These are phyloP conservation scores for Miscanthus sacchariflorus DNA, from an alignment of 202 grass and related monocot genomes.

Conservation along the genomic window DNA sequence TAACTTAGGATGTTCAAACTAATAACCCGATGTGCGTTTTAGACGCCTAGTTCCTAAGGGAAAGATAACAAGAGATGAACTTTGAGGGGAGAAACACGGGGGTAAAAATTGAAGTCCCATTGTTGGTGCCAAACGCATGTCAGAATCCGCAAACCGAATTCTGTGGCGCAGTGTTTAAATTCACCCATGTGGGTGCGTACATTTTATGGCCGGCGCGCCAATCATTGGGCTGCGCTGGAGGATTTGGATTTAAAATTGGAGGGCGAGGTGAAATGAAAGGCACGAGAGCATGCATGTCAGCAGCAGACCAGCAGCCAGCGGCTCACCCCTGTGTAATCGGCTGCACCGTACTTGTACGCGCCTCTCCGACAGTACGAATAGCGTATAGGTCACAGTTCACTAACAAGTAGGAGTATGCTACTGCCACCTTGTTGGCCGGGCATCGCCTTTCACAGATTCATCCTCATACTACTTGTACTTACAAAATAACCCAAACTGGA, in stretches of 20 bases:
- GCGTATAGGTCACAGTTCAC: too few relatives aligned
- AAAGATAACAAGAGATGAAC: too few relatives aligned
- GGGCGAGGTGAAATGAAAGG: neutral
- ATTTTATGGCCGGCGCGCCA: constrained; percentile 21
- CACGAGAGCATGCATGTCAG: neutral
- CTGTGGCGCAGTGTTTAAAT: neutral
- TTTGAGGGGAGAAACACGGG: too few relatives aligned
- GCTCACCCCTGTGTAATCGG: neutral
- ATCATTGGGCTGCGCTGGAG: constrained; percentile 34
- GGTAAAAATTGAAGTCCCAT: too few relatives aligned
- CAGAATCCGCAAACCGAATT: neutral
- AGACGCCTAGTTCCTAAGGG: too few relatives aligned
- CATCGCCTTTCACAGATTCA: neutral
- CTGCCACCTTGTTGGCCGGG: too few relatives aligned
- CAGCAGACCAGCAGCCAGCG: neutral
- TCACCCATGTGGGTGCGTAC: neutral
- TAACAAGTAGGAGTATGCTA: too few relatives aligned
- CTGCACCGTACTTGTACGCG: neutral
- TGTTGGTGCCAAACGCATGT: neutral
- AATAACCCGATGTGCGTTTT: too few relatives aligned
- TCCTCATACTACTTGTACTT: too few relatives aligned
- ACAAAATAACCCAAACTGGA: too few relatives aligned
- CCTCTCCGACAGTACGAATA: neutral
- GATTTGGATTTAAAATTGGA: constrained; percentile 3
- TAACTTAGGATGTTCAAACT: too few relatives aligned